Base-by-base conservation (phyloP, 495 filamentous ascomycete genomes). In the Niebla homalea region DNA sequence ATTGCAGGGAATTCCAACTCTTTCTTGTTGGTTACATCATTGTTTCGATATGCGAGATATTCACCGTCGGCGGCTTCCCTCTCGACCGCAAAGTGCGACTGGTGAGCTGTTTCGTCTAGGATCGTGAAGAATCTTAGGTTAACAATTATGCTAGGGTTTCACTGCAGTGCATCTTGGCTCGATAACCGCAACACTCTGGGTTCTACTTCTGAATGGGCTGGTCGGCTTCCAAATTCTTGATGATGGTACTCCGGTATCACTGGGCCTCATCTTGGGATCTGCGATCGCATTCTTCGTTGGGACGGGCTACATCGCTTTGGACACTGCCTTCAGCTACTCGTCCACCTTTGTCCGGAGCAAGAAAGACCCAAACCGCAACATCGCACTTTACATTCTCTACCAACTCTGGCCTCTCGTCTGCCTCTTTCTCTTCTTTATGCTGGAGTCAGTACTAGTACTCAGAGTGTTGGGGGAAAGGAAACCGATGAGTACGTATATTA, bases 171-270 rank as follows among this genome's bases (percentile, higher is more conserved):
- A 99, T 63, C 75, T 99, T 47, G 93, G 87, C 40, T 76, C 85
- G 40, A 94, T 97, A 49, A 75, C 84, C 43, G 85, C 89, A 35
- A 89, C 87, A 8, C 72, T 79, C 50, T 99, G 92, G 92, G 80
- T 94, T 29, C 74, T 99, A 2, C 75, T 99, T 59, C 69, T 99
- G 50, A 97, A 97, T 60, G 89, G 86, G 6, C 64, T 95, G 14
- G 85, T 99, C 14, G 92, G 93, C 52, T 97, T 81, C 64, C 93
- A 99, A 62, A 61, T 96, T 15, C 72, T 97, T 46, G 93, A 99
- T 54, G 92, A 99, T 58, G 92, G 92, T 32, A 99, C 92, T 0
- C 71, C 82, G 0, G 64, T 89, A 15, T 96, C 89, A 0, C 56
- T 96, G 16, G 85, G 80, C 14, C 72, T 96, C 12, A 77, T 93